Conservation (phyloP, 805 yeast species). For the Starmerella vitae region DNA sequence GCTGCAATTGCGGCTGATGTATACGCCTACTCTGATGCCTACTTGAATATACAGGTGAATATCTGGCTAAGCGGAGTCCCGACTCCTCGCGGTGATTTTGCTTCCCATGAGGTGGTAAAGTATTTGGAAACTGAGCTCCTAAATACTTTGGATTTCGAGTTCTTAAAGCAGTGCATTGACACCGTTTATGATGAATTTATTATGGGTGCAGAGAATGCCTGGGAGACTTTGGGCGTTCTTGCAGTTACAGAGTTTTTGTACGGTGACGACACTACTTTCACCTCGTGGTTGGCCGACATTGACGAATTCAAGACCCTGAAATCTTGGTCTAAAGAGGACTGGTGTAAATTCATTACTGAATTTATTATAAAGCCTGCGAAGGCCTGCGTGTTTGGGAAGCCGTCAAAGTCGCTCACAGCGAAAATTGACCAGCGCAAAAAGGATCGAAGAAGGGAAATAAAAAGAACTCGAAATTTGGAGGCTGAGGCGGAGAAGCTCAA, state of each 20-base stretch:
- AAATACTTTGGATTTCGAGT: conserved; percentile 42
- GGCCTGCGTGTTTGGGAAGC: conserved; percentile 56
- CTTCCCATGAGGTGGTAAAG: conserved; percentile 39
- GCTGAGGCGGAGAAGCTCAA: conserved; percentile 40
- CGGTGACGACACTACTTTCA: conserved; percentile 57
- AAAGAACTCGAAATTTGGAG: conserved; percentile 40
- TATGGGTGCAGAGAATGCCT: conserved; percentile 33
- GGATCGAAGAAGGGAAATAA: conserved; percentile 37
- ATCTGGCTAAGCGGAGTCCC: conserved; percentile 61
- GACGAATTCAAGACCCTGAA: conserved; percentile 46
- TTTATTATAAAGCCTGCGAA: conserved; percentile 49
- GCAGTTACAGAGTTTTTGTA: conserved; percentile 72
- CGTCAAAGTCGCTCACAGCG: conserved; percentile 50
- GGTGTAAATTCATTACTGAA: conserved; percentile 45
- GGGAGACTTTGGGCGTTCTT: conserved; percentile 46
- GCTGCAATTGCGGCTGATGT: conserved; percentile 61
- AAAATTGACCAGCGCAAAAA: conserved; percentile 39
- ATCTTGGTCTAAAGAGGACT: conserved; percentile 50
- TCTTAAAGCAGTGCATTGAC: conserved; percentile 55
- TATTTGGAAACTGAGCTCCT: conserved; percentile 34
- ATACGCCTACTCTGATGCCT: conserved; percentile 63
- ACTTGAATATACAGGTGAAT: conserved; percentile 44
- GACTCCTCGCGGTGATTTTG: conserved; percentile 41
- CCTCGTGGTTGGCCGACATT: conserved; percentile 41
- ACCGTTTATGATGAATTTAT: conserved; percentile 47